A percentile compares a stretch with the other conserved stretches of the same genome.
These are phyloP conservation scores for Pseudoturritis turrita DNA, from an alignment of 345 rosid genomes.

Conservation along the genomic window DNA sequence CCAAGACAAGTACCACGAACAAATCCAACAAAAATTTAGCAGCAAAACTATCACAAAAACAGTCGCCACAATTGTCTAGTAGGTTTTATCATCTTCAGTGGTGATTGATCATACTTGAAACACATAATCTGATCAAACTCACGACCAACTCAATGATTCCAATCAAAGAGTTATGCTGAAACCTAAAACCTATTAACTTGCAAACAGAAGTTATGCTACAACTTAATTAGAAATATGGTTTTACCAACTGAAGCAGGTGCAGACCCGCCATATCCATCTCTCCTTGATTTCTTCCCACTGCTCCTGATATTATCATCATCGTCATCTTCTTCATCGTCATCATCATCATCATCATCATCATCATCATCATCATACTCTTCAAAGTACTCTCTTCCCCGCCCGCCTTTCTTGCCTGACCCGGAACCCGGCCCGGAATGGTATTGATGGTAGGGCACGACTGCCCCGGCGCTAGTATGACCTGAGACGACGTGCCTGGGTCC, in stretches of 20 bases:
- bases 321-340: neutral
- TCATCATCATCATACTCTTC: slow-evolving; percentile 48
- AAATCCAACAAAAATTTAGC: neutral
- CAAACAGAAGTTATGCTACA: neutral
- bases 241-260: slow-evolving; percentile 47
- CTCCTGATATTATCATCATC: slow-evolving; percentile 48
- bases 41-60: neutral
- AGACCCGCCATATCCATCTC: slow-evolving; percentile 42
- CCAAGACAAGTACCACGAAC: neutral
- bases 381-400: slow-evolving; percentile 52
- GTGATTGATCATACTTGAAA: neutral
- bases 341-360: neutral
- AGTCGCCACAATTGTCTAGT: neutral
- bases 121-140: neutral
- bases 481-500: slow-evolving; percentile 54
- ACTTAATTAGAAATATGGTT: slow-evolving; percentile 23
- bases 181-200: neutral
- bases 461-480: slow-evolving; percentile 10
- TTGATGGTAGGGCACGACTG: slow-evolving; percentile 39
- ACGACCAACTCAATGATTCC: neutral
- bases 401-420: slow-evolving; percentile 42
- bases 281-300: slow-evolving; percentile 62
- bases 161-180: neutral
- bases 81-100: neutral
- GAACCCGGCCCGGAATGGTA: slow-evolving; percentile 34